phyloP scores from a whole-genome alignment of 345 rosid genomes.

The Eutrema heterophyllum region DNA sequence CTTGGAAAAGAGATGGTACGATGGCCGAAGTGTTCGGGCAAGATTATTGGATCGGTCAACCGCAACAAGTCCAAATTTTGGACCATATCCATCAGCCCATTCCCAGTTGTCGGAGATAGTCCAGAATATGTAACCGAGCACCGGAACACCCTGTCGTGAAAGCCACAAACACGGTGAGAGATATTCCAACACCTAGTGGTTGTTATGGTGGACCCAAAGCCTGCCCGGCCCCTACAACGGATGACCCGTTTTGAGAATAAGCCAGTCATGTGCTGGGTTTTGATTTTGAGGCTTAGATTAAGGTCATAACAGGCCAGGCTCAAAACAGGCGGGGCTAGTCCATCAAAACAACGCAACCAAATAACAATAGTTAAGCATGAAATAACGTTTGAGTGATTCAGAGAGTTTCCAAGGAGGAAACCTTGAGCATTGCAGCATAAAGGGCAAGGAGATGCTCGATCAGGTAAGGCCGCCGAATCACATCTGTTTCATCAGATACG shows the following conservation, averaged over 20 bases:
- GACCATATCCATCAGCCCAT: constrained; percentile 99
- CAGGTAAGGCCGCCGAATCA: constrained; percentile 80
- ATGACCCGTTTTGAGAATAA: background rate
- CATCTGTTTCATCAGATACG: constrained; percentile 78
- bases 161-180: constrained; percentile 24
- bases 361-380: background rate
- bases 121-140: constrained; percentile 91
- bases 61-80: constrained; percentile 89
- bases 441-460: constrained; percentile 86
- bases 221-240: background rate
- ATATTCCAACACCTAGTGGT: constrained; percentile 5
- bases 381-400: constrained; percentile 7
- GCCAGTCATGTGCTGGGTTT: background rate
- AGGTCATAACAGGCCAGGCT: background rate
- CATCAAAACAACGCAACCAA: constrained; percentile 1
- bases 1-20: constrained; percentile 83
- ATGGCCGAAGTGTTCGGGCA: constrained; percentile 69
- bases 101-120: constrained; percentile 98
- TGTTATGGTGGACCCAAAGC: background rate
- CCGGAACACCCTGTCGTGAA: constrained; percentile 66
- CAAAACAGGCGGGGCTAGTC: background rate
- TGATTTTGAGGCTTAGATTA: background rate
- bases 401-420: constrained; percentile 30
- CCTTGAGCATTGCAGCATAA: constrained; percentile 80
- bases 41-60: constrained; percentile 76